Conservation (phyloP, 371 early-diverging fungal genomes). For the Mucor piriformis region DNA sequence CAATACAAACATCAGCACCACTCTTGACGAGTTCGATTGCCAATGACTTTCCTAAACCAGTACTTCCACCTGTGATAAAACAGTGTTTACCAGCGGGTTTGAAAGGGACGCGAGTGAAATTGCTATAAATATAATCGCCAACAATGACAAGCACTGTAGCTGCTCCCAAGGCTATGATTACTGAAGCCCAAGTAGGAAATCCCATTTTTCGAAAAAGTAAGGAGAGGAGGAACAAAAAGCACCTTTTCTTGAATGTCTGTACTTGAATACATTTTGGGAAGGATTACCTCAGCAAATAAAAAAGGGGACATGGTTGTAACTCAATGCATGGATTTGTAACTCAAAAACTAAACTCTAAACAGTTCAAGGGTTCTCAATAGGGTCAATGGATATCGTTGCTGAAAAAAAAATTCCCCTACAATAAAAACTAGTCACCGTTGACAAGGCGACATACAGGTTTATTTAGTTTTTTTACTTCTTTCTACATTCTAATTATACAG, state of each 20-base stretch:
- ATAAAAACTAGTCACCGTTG: not conserved
- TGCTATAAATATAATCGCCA: constrained; percentile 30
- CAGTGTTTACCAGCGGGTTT: constrained; percentile 65
- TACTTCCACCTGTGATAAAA: constrained; percentile 93
- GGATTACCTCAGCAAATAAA: too few species aligned
- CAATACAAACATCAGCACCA: constrained; percentile 90
- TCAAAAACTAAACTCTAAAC: too few species aligned
- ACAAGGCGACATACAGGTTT: not conserved
- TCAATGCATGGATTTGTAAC: too few species aligned
- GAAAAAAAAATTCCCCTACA: too few species aligned
- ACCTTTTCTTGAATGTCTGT: too few species aligned
- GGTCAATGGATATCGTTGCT: too few species aligned
- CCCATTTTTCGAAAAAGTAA: constrained; percentile 22
- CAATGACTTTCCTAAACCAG: constrained; percentile 88
- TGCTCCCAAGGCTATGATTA: constrained; percentile 36
- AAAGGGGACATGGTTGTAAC: too few species aligned
- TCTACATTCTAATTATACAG: constrained; percentile 18
- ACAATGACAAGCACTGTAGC: constrained; percentile 21
- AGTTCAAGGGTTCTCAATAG: too few species aligned
- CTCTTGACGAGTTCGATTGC: constrained; percentile 72
- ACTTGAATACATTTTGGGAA: too few species aligned
- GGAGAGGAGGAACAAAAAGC: constrained; percentile 3
- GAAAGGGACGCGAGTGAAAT: constrained; percentile 38
- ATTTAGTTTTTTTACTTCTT: not conserved
- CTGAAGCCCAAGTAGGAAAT: constrained; percentile 44